phyloP scores from a whole-genome alignment of 2,329 filamentous ascomycete genomes.

The Ascochyta pisi region DNA sequence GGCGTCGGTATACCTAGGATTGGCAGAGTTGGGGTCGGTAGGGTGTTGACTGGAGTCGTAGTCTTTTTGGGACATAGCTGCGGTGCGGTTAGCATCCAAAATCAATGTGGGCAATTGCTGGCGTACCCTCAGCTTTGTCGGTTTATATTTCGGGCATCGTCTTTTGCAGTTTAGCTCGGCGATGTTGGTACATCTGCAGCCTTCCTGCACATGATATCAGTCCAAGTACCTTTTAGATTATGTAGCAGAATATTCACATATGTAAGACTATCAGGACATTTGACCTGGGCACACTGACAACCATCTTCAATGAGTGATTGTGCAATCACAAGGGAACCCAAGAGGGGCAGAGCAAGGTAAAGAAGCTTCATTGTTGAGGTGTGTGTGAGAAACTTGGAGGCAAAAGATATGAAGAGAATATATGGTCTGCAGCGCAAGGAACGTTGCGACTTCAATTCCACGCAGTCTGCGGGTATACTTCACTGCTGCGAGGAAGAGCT shows the following conservation, averaged over 20 bases:
- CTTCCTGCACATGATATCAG: constrained; percentile 21
- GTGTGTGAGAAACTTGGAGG: neutral
- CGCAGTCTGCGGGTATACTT: neutral
- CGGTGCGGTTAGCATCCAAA: neutral
- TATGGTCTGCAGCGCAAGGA: neutral
- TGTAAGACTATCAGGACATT: constrained; percentile 30
- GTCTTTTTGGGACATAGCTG: constrained; percentile 3
- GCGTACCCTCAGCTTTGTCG: constrained; percentile 23
- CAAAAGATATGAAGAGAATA: neutral
- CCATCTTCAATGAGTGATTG: constrained; percentile 17
- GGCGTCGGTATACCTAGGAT: constrained; percentile 1
- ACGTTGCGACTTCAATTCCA: neutral
- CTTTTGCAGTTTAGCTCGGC: constrained; percentile 33
- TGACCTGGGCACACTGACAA: constrained; percentile 38
- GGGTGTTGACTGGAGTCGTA: neutral
- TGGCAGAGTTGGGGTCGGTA: neutral
- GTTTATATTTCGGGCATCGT: constrained; percentile 33
- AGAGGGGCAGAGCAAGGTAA: constrained; percentile 24
- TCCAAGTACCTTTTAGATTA: neutral
- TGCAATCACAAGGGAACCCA: constrained; percentile 25
- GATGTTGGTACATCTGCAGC: constrained; percentile 39
- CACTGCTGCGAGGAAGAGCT: neutral
- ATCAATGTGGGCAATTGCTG: neutral
- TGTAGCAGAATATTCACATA: constrained; percentile 22
- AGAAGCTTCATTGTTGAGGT: constrained; percentile 30